These are phyloP conservation scores for Umbelopsis ramanniana DNA, from an alignment of 192 early-diverging fungal genomes.

Conservation along the genomic window DNA sequence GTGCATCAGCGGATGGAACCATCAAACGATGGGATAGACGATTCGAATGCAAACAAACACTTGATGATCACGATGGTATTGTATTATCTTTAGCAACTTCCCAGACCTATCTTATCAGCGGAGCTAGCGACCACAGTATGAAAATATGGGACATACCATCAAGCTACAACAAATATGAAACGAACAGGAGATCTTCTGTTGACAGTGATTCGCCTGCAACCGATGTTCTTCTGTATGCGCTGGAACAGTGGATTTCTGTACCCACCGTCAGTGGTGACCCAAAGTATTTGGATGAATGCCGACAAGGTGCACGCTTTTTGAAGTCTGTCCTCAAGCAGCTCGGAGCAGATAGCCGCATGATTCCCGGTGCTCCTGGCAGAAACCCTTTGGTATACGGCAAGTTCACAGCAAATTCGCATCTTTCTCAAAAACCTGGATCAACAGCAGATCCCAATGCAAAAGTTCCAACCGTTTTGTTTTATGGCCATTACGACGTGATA, in stretches of 20 bases:
- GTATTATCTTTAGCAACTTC: slow-evolving; percentile 62
- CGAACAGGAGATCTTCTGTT: slow-evolving; percentile 23
- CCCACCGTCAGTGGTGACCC: slow-evolving; percentile 70
- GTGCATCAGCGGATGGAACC: slow-evolving; percentile 71
- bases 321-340: slow-evolving; percentile 67
- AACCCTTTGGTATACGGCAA: slow-evolving; percentile 77
- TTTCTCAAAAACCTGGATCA: slow-evolving; percentile 17
- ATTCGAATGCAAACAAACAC: slow-evolving; percentile 58
- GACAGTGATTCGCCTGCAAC: slow-evolving; percentile 18
- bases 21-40: slow-evolving; percentile 69
- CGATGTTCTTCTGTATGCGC: slow-evolving; percentile 56
- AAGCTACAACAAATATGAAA: slow-evolving; percentile 12
- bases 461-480: slow-evolving; percentile 64
- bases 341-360: slow-evolving; percentile 61
- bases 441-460: slow-evolving; percentile 22
- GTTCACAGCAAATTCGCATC: slow-evolving; percentile 51
- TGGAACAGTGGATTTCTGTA: slow-evolving; percentile 73
- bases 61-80: slow-evolving; percentile 54
- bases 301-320: slow-evolving; percentile 73
- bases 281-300: slow-evolving; percentile 71
- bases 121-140: slow-evolving; percentile 63
- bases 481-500: slow-evolving; percentile 87
- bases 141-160: slow-evolving; percentile 62
- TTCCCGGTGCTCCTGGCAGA: slow-evolving; percentile 60
- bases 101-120: slow-evolving; percentile 58